A percentile compares a stretch with the other conserved stretches of the same genome.
Conservation (phyloP, 1,139 yeast species). For the Kodamaea sp. region DNA sequence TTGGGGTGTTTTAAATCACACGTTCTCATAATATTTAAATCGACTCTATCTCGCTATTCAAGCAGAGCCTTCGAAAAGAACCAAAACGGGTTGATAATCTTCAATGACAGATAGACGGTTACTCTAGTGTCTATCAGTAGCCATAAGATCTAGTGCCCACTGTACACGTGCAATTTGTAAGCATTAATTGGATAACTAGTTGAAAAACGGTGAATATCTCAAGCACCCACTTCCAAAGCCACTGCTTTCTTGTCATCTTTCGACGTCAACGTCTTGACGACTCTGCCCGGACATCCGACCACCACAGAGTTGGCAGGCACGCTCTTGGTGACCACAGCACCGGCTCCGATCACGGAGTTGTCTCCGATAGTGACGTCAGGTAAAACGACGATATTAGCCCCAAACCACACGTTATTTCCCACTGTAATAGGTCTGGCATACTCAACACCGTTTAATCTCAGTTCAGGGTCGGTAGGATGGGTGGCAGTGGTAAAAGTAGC, state of each 20-base stretch:
- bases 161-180: no score
- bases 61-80: no score
- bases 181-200: no score
- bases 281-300: constrained; percentile 62
- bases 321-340: constrained; percentile 58
- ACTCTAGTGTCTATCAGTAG: no score
- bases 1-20: no score
- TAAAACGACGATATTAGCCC: constrained; percentile 52
- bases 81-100: no score
- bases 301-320: constrained; percentile 55
- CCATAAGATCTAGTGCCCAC: no score
- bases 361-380: constrained; percentile 72
- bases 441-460: constrained; percentile 48
- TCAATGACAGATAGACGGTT: no score
- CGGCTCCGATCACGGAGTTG: constrained; percentile 67
- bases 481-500: constrained; percentile 62
- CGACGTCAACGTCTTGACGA: constrained; percentile 31
- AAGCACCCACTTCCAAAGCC: constrained; percentile 12
- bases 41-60: no score
- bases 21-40: no score
- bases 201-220: neutral
- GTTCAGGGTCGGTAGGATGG: constrained; percentile 57
- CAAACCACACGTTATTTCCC: constrained; percentile 70
- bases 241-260: constrained; percentile 8
- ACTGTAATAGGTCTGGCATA: constrained; percentile 57